These are phyloP conservation scores for Microbotryomycetes sp. DNA, from an alignment of 1,284 basidiomycete genomes.

Conservation along the genomic window DNA sequence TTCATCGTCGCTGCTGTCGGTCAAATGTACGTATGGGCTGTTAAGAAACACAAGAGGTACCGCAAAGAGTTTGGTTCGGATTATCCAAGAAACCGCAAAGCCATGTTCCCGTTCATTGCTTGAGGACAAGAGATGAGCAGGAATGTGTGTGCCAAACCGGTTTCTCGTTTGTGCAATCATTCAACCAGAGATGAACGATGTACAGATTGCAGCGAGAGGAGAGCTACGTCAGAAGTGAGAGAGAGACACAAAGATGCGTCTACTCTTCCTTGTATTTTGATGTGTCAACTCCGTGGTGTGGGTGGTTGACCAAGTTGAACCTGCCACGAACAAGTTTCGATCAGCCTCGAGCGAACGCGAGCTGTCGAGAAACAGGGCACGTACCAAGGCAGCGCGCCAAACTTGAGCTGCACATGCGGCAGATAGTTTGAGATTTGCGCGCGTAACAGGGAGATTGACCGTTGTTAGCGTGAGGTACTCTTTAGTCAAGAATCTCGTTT, in stretches of 20 bases:
- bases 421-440: not conserved
- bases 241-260: too few species aligned
- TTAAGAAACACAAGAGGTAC: constrained; percentile 85
- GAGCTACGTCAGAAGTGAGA: too few species aligned
- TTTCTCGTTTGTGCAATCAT: too few species aligned
- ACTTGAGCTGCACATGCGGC: constrained; percentile 52
- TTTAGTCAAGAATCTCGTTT: not conserved
- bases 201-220: too few species aligned
- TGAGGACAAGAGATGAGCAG: constrained; percentile 41
- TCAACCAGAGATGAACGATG: too few species aligned
- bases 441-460: not conserved
- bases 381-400: constrained; percentile 54
- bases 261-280: constrained; percentile 55
- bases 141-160: not conserved
- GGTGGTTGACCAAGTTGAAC: constrained; percentile 89
- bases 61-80: constrained; percentile 86
- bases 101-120: constrained; percentile 68
- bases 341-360: constrained; percentile 9
- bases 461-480: constrained; percentile 1
- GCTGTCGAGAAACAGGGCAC: constrained; percentile 40
- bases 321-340: constrained; percentile 43
- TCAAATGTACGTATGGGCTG: constrained; percentile 83
- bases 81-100: constrained; percentile 67
- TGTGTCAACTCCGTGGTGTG: constrained; percentile 73
- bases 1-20: constrained; percentile 62